These are phyloP conservation scores for Sarocladium strictum DNA, from an alignment of 2,329 filamentous ascomycete species.

Conservation along the genomic window DNA sequence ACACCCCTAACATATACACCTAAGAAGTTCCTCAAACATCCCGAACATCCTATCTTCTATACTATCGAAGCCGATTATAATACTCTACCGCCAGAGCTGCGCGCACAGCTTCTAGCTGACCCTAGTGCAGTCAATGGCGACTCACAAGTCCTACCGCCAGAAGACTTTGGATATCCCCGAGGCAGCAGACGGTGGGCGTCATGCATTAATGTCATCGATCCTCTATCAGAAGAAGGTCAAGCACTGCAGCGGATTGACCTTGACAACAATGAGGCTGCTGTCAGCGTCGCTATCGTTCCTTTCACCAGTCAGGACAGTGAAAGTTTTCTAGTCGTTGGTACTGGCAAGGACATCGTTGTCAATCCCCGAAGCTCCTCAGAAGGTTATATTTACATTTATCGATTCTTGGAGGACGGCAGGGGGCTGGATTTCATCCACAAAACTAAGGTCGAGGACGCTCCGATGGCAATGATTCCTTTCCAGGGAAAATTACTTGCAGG, in stretches of 20 bases:
- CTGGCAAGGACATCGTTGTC: constrained; percentile 81
- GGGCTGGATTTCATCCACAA: constrained; percentile 94
- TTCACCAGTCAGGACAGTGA: constrained; percentile 89
- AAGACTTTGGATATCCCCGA: constrained; percentile 84
- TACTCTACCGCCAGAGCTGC: constrained; percentile 73
- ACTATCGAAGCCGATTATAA: constrained; percentile 93
- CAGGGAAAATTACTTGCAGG: constrained; percentile 87
- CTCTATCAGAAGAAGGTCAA: constrained; percentile 60
- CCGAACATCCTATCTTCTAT: constrained; percentile 84
- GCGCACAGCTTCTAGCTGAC: constrained; percentile 67
- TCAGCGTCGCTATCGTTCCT: constrained; percentile 76
- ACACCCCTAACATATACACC: constrained; percentile 88
- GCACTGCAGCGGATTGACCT: constrained; percentile 77
- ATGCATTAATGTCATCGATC: constrained; percentile 88
- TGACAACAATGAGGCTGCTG: constrained; percentile 83
- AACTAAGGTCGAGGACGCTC: constrained; percentile 84
- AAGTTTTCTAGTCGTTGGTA: constrained; percentile 87
- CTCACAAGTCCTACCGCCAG: constrained; percentile 61
- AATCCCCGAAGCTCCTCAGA: constrained; percentile 69
- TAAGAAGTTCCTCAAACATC: constrained; percentile 79
- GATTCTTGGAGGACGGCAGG: constrained; percentile 79
- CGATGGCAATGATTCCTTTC: constrained; percentile 85
- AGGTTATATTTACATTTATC: constrained; percentile 89
- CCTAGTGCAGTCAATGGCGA: constrained; percentile 67
- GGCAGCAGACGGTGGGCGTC: constrained; percentile 88